A percentile compares a stretch with the other conserved stretches of the same genome.
These are phyloP conservation scores for Aspergillus alliaceus DNA, from an alignment of 2,329 filamentous ascomycete species.

Conservation along the genomic window DNA sequence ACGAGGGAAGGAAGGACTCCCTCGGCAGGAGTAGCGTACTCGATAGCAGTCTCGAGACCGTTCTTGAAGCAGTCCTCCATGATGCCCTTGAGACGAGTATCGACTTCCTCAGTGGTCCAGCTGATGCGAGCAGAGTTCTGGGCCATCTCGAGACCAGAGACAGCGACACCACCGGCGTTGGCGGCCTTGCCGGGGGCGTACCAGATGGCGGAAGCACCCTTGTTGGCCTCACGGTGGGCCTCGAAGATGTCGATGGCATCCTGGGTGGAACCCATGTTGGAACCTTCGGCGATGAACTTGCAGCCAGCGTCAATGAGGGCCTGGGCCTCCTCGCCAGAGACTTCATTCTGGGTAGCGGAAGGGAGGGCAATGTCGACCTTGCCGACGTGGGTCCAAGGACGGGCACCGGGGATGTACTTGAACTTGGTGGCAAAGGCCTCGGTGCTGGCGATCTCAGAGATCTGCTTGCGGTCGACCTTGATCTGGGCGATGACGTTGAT, in stretches of 20 bases:
- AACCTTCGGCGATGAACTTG: slow-evolving; percentile 90
- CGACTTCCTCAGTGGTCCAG: slow-evolving; percentile 89
- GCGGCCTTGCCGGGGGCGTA: slow-evolving; percentile 96
- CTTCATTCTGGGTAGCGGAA: slow-evolving; percentile 96
- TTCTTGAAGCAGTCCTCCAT: slow-evolving; percentile 94
- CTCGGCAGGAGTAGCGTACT: slow-evolving; percentile 76
- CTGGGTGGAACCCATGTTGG: slow-evolving; percentile 98
- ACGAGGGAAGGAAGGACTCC: slow-evolving; percentile 87
- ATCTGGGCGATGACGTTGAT: slow-evolving; percentile 76
- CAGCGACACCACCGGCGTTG: slow-evolving; percentile 95
- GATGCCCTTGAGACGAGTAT: slow-evolving; percentile 85
- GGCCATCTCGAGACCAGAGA: slow-evolving; percentile 97
- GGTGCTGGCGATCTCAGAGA: slow-evolving; percentile 68
- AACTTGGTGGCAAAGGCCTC: slow-evolving; percentile 62
- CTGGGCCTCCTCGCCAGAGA: slow-evolving; percentile 85
- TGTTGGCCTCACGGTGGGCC: slow-evolving; percentile 64
- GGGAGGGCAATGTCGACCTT: slow-evolving; percentile 90
- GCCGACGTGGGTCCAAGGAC: slow-evolving; percentile 89
- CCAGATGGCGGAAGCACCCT: slow-evolving; percentile 75
- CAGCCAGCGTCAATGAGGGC: slow-evolving; percentile 73
- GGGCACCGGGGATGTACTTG: slow-evolving; percentile 82
- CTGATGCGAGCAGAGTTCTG: slow-evolving; percentile 87
- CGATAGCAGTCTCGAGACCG: slow-evolving; percentile 83
- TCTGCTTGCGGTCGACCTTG: slow-evolving; percentile 82
- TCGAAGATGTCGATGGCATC: slow-evolving; percentile 94